Evolutionary conservation across 2,329 filamentous ascomycete genomes (phyloP).

Genomic region (Claviceps paspali): DNA sequence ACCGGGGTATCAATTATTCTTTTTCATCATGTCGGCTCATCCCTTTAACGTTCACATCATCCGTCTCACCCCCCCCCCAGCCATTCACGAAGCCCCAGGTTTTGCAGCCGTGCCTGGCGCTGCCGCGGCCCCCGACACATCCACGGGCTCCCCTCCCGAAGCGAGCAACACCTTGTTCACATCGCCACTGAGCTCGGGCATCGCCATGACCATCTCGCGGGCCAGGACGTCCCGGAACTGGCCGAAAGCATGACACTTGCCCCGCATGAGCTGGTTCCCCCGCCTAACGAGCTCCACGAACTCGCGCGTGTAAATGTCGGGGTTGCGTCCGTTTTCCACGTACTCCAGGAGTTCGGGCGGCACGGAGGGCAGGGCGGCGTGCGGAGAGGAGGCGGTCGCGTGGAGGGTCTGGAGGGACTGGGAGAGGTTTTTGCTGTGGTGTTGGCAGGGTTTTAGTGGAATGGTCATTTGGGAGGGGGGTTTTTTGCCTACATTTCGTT

Average conservation of each 20-base stretch:
- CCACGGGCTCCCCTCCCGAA: conserved; percentile 22
- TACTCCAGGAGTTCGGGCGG: conserved; percentile 51
- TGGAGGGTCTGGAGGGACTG: conserved; percentile 23
- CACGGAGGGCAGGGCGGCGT: conserved; percentile 30
- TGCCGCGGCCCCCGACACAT: too few relatives aligned
- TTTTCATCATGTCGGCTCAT: too few relatives aligned
- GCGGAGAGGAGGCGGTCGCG: conserved; percentile 23
- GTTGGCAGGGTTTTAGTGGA: too few relatives aligned
- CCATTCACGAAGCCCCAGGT: too few relatives aligned
- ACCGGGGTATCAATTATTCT: too few relatives aligned
- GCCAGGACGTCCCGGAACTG: conserved; percentile 48
- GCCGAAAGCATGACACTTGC: conserved; percentile 46
- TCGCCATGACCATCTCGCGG: conserved; percentile 37
- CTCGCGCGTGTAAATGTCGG: conserved; percentile 60
- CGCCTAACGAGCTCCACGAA: conserved; percentile 54
- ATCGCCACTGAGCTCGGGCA: conserved; percentile 44
- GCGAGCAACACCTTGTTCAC: conserved; percentile 33
- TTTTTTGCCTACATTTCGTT: conserved; percentile 39
- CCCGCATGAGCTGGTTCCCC: conserved; percentile 50
- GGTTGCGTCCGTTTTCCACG: conserved; percentile 56
- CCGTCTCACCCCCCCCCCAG: too few relatives aligned
- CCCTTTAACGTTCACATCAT: too few relatives aligned
- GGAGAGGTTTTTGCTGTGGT: conserved; percentile 26
- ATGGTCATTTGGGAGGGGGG: too few relatives aligned
- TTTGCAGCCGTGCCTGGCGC: too few relatives aligned